Base-by-base conservation (phyloP, 2,329 filamentous ascomycete genomes). In the Byssothecium circinans region DNA sequence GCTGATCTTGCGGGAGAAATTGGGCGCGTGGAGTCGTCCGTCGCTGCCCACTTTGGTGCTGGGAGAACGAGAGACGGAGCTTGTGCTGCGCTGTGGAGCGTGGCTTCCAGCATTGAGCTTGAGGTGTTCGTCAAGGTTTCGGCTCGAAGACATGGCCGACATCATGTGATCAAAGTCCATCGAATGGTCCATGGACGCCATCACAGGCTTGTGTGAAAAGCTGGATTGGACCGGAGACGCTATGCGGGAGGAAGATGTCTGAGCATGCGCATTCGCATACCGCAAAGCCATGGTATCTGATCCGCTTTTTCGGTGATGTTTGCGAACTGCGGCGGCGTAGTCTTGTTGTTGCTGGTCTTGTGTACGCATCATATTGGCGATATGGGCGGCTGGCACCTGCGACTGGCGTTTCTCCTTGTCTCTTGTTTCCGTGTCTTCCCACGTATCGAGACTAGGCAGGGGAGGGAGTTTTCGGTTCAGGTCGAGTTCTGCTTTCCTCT, bases 391-490 rank as follows among this genome's bases (percentile, higher is more conserved):
- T 14, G 56, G 54, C 32, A 41, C 47, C 4, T 62, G 59, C 11
- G 57, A 51, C 32, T 53, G 54, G 10, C 40, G 44, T n/a, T 55
- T 40, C 20, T 61, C 58, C 27, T 52, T 47, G 33, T 42, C 41
- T 29, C 48, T 45, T 20, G 53, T 41, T 33, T 61, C 53, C 7
- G 47, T 46, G 12, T 66, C 58, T 40, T 65, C 67, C 68, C 68
- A 71, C 3, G 60, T 68, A 46, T 77, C 74, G 5, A 78, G 61
- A 39, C 74, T 71, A 6, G 76, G 76, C 10, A 78, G 52, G 3
- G 75, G 75, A 27, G 76, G 76, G 19, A 78, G 58, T 48, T 77
- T 74, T 45, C 75, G 62, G 55, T 78, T 78, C 25, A 78, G 62
- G 43, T 78, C 72, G 47, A 76, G 47, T 22, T 68, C 65, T 2